Evolutionary conservation across 768 basidiomycete species (phyloP).

Genomic region (Galerina sulciceps): DNA sequence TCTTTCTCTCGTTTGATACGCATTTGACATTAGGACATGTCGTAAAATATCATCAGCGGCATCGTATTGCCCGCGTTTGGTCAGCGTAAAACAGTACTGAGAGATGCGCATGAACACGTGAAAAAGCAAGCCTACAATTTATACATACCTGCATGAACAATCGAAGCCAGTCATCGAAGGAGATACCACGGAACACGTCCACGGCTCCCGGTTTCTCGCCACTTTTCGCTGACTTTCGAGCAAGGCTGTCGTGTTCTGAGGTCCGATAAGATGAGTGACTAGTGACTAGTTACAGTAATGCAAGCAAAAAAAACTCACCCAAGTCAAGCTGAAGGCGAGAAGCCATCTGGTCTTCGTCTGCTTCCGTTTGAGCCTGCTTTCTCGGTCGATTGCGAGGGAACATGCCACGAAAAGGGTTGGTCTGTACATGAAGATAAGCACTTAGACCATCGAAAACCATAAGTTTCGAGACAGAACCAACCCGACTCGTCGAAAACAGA

Average conservation of each 20-base stretch:
- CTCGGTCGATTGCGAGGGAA: conserved; percentile 51
- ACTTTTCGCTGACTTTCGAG: conserved; percentile 50
- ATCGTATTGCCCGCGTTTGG: conserved; percentile 63
- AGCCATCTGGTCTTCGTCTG: conserved; percentile 73
- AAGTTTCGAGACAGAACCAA: conserved; percentile 43
- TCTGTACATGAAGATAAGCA: conserved; percentile 4
- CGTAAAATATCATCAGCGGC: conserved; percentile 76
- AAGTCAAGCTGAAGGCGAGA: conserved; percentile 77
- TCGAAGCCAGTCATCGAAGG: conserved; percentile 84
- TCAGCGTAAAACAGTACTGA: conserved; percentile 78
- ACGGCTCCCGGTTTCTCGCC: conserved; percentile 46
- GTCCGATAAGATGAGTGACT: conserved; percentile 20
- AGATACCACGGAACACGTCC: conserved; percentile 78
- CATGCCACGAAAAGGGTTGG: conserved; percentile 70
- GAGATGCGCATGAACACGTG: not conserved
- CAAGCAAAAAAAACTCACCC: conserved; percentile 43
- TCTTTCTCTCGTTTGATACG: conserved; percentile 61
- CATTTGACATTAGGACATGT: conserved; percentile 76
- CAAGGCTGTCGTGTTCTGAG: conserved; percentile 60
- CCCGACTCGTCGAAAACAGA: conserved; percentile 79
- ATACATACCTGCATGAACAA: conserved; percentile 80
- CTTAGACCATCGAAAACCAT: not conserved
- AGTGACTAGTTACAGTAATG: not conserved
- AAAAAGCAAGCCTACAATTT: not conserved
- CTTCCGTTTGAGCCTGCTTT: conserved; percentile 49